A percentile compares a stretch with the other conserved stretches of the same genome.
Conservation (phyloP, 345 rosid genomes). For the Carallia brachiata region DNA sequence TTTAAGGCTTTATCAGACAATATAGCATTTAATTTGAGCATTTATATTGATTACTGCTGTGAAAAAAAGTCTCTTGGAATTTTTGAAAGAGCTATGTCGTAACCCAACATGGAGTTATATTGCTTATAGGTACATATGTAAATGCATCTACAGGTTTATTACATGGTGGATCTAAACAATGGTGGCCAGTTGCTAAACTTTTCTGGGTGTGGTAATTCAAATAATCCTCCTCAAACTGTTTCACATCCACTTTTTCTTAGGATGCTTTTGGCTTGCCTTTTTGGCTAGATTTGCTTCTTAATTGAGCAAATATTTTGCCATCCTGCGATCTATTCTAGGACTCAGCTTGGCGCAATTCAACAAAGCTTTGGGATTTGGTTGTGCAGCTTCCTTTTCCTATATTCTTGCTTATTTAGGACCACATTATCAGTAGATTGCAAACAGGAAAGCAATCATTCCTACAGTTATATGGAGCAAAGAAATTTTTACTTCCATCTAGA, state of each 20-base stretch:
- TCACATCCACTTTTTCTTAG: background rate
- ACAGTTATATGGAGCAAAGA: background rate
- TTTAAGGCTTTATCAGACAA: background rate
- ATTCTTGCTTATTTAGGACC: too few relatives aligned
- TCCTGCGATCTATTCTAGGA: background rate
- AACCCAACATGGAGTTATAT: background rate
- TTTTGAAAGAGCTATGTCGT: background rate
- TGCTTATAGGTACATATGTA: constrained; percentile 3
- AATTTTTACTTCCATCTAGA: background rate
- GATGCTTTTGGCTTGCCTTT: background rate
- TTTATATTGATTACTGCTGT: background rate
- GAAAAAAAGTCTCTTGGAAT: background rate
- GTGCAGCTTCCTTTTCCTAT: too few relatives aligned
- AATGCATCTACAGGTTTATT: constrained; percentile 65
- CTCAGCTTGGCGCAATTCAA: too few relatives aligned
- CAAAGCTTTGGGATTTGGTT: too few relatives aligned
- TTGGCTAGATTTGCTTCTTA: background rate
- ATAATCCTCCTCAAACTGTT: constrained; percentile 7
- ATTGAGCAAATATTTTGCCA: background rate
- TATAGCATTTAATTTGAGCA: background rate
- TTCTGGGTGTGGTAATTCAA: constrained; percentile 80
- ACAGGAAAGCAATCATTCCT: too few relatives aligned
- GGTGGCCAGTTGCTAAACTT: constrained; percentile 65
- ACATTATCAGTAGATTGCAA: too few relatives aligned
- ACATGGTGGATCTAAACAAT: constrained; percentile 66